Evolutionary conservation across 2,329 filamentous ascomycete species (phyloP).

Genomic region (Endocalyx cinctus): DNA sequence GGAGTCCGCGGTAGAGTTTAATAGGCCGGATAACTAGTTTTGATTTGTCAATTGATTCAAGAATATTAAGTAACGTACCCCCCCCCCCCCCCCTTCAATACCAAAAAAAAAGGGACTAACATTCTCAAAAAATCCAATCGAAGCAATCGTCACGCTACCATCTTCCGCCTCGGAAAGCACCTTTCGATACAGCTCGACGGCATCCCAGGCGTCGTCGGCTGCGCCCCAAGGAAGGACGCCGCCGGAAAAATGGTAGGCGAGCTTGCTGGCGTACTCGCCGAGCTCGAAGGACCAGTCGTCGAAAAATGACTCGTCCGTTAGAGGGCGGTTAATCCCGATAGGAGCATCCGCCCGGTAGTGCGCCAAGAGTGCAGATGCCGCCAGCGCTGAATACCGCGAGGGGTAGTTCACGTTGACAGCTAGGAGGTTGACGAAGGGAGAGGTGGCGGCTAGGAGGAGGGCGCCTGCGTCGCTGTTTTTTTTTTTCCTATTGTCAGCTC

Average conservation of each 20-base stretch:
- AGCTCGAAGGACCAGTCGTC: slow-evolving; percentile 33
- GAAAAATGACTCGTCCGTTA: slow-evolving; percentile 39
- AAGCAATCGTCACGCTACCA: slow-evolving; percentile 39
- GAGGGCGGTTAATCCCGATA: slow-evolving; percentile 34
- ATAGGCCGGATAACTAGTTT: slow-evolving; percentile 38
- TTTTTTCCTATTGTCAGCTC: no score
- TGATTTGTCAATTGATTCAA: no score
- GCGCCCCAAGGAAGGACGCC: slow-evolving; percentile 31
- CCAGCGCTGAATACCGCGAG: slow-evolving; percentile 34
- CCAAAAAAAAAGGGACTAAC: slow-evolving; percentile 18
- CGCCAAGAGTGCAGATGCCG: slow-evolving; percentile 23
- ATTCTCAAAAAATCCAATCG: slow-evolving; percentile 42
- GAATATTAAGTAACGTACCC: no score
- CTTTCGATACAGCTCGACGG: slow-evolving; percentile 41
- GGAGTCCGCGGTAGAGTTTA: slow-evolving; percentile 38
- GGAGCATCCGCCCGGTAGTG: slow-evolving; percentile 23
- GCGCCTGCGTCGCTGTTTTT: slow-evolving; percentile 34
- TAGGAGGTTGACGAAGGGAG: slow-evolving; percentile 31
- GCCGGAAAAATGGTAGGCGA: slow-evolving; percentile 37
- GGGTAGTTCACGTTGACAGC: slow-evolving; percentile 38
- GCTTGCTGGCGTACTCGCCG: slow-evolving; percentile 42
- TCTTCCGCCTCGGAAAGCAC: slow-evolving; percentile 34
- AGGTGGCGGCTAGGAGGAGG: slow-evolving; percentile 36
- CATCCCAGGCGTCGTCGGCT: slow-evolving; percentile 33
- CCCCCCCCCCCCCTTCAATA: no score